Evolutionary conservation across 2,329 filamentous ascomycete genomes (phyloP).

Genomic region (Neoarthrinium moseri): DNA sequence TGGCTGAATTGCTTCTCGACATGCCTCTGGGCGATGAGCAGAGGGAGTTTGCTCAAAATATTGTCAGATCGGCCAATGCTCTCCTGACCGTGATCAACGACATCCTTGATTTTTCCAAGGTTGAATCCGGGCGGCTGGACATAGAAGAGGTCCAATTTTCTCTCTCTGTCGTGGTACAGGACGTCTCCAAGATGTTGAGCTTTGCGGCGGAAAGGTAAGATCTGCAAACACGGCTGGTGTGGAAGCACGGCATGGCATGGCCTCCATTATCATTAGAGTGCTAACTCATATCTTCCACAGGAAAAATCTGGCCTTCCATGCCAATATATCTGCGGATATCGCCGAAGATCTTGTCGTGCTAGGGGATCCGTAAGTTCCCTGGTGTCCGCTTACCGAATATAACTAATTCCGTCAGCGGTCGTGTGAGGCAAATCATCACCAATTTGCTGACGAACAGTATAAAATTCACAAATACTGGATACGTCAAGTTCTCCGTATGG

Average conservation of each 20-base stretch:
- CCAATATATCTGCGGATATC: slow-evolving; percentile 61
- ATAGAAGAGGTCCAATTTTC: slow-evolving; percentile 82
- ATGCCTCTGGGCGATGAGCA: slow-evolving; percentile 69
- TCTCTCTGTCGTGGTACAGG: slow-evolving; percentile 68
- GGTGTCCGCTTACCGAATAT: no score
- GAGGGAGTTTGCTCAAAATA: slow-evolving; percentile 72
- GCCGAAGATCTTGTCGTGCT: slow-evolving; percentile 73
- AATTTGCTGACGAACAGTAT: slow-evolving; percentile 77
- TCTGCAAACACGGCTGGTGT: no score
- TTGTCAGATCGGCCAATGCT: slow-evolving; percentile 76
- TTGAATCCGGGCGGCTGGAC: slow-evolving; percentile 73
- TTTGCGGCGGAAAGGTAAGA: slow-evolving; percentile 68
- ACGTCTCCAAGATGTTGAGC: slow-evolving; percentile 83
- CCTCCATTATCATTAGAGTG: no score
- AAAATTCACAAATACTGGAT: slow-evolving; percentile 70
- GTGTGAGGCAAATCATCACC: slow-evolving; percentile 79
- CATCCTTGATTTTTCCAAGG: slow-evolving; percentile 86
- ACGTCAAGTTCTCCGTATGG: slow-evolving; percentile 64
- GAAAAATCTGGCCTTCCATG: slow-evolving; percentile 72
- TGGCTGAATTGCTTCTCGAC: slow-evolving; percentile 72
- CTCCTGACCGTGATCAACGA: slow-evolving; percentile 88
- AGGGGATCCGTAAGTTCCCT: slow-evolving; percentile 68
- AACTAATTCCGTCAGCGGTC: slow-evolving; percentile 43
- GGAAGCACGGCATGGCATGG: no score
- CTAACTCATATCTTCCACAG: no score